Evolutionary conservation across 306 rosid genomes (phyloP).

Genomic region (Adenanthera pavonina): DNA sequence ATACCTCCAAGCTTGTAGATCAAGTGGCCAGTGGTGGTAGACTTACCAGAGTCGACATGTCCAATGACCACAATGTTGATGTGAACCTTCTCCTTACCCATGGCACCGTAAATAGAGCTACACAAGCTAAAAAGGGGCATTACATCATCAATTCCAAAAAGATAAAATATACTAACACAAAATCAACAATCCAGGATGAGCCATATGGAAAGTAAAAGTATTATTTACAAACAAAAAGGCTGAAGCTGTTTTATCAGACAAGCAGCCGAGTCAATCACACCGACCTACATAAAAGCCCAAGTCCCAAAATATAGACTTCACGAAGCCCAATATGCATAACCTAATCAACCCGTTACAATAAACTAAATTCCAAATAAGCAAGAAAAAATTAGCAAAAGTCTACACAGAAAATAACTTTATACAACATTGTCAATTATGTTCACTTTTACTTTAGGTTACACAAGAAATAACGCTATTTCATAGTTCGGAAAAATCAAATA

Average conservation of each 20-base stretch:
- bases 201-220: not conserved
- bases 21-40: slow-evolving; percentile 58
- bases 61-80: slow-evolving; percentile 49
- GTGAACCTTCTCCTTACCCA: slow-evolving; percentile 43
- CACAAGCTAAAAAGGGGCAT: not conserved
- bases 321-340: not conserved
- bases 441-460: not conserved
- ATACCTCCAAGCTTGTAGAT: slow-evolving; percentile 65
- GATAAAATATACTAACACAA: not conserved
- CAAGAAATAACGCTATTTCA: not conserved
- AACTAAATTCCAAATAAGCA: not conserved
- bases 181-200: not conserved
- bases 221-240: not conserved
- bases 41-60: slow-evolving; percentile 58
- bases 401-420: not conserved
- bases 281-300: not conserved
- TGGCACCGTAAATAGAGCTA: slow-evolving; percentile 26
- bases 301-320: not conserved
- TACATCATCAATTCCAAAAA: not conserved
- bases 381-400: not conserved
- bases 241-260: not conserved
- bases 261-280: not conserved
- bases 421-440: not conserved
- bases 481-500: not conserved
- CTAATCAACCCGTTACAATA: not conserved